phyloP scores from a whole-genome alignment of 768 basidiomycete genomes.

The Calocybe cyanea region DNA sequence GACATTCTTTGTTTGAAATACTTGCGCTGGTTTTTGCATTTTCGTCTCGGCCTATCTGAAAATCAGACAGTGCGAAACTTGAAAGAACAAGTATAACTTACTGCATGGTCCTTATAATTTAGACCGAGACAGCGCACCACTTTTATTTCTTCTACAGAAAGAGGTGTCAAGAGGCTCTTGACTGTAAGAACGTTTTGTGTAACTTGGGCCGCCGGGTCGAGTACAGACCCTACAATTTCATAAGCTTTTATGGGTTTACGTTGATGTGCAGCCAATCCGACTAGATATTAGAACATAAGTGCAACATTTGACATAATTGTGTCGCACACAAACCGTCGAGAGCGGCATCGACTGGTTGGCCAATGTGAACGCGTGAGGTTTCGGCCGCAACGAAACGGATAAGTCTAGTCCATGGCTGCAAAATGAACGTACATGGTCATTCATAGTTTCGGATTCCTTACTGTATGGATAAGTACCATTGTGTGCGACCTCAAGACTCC shows the following conservation, averaged over 20 bases:
- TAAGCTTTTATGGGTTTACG: constrained; percentile 57
- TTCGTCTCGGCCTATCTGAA: constrained; percentile 49
- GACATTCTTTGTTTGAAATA: neutral
- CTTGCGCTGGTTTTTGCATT: constrained; percentile 59
- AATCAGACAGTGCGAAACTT: neutral
- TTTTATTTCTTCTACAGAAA: constrained; percentile 63
- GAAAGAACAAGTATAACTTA: constrained; percentile 19
- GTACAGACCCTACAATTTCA: constrained; percentile 68
- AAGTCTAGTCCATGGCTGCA: constrained; percentile 74
- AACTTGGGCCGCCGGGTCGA: constrained; percentile 65
- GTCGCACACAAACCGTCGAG: constrained; percentile 51
- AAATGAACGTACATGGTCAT: too few species aligned
- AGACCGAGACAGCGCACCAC: constrained; percentile 74
- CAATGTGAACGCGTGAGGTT: constrained; percentile 70
- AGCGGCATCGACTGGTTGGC: constrained; percentile 65
- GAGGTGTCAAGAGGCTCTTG: constrained; percentile 63
- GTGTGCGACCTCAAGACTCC: constrained; percentile 19
- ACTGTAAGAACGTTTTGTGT: constrained; percentile 65
- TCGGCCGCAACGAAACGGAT: constrained; percentile 80
- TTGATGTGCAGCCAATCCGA: constrained; percentile 53
- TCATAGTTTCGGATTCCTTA: constrained; percentile 25
- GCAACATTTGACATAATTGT: neutral
- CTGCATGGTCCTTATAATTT: constrained; percentile 86
- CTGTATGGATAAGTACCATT: constrained; percentile 61
- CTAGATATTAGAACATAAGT: constrained; percentile 29